Evolutionary conservation across 2,329 filamentous ascomycete genomes (phyloP), one percentile per base, ranked within the genome.

Genomic region (Coniochaeta prunicola): DNA sequence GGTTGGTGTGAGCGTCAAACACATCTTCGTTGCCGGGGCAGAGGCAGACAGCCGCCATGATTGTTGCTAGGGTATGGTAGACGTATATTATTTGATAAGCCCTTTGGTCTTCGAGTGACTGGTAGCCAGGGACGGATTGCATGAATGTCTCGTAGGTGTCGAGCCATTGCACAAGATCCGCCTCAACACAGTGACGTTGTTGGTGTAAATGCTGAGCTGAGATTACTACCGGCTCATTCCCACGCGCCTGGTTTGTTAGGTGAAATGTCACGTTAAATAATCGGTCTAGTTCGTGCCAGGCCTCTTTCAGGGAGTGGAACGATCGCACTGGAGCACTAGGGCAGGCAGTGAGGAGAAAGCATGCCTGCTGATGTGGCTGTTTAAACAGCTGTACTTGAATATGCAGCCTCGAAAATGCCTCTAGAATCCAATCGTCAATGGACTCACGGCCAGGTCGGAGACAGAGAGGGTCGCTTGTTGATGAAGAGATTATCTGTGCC

Each of bases 21-120:
- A 67, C 63, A 2, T 59, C 64, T 60, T 79, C 74, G 50, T 72
- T 65, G 8, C 56, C 50, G 3, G 61, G 59, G 1, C 60, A 60
- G 0, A 76, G 65, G 54, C 70, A 73, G 0, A 71, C 72, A 4
- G 70, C 64, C 13, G 67, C 66, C 71, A 80, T 78, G 58, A 82
- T 75, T 4, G 62, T 66, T 0, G 73, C 70, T 74, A 81, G 73
- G 56, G 66, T 69, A 62, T 80, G 69, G 59, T 79, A 76, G 3
- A 70, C 59, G 3, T 57, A 61, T 0, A 81, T 5, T 21, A 48
- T 19, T 8, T 24, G 9, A n/a, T 12, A 48, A 4, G 21, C 19
- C 21, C 42, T 48, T 24, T 19, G 8, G 42, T 48, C 42, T 26
- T 13, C 42, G 12, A 26, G 19, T 9, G 9, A 5, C 19, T 2